Percentiles rank a stretch among this genome's conserved stretches.
These are phyloP conservation scores for Sphaerobolus stellatus DNA, from an alignment of 1,284 basidiomycete species.

Conservation along the genomic window DNA sequence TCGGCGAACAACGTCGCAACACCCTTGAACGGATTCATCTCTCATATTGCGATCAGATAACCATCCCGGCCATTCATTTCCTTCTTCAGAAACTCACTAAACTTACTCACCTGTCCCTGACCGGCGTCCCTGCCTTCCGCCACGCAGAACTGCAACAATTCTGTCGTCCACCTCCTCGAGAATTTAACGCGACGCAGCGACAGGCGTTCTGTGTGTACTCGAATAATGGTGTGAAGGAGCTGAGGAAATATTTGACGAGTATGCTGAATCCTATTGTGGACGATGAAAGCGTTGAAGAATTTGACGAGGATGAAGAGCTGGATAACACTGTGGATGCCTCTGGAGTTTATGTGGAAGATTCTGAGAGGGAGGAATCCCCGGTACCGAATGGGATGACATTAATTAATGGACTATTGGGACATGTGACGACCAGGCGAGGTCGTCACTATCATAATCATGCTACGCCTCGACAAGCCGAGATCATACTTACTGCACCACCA, in stretches of 20 bases:
- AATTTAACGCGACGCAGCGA: conserved; percentile 90
- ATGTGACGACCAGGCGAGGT: not conserved
- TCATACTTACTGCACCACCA: not conserved
- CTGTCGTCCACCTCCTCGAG: conserved; percentile 85
- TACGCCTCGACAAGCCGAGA: not conserved
- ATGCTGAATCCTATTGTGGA: conserved; percentile 75
- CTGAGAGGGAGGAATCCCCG: conserved; percentile 10
- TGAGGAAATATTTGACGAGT: conserved; percentile 72
- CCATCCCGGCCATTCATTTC: conserved; percentile 88
- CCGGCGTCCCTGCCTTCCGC: conserved; percentile 92
- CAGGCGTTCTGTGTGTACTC: conserved; percentile 98
- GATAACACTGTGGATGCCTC: conserved; percentile 4
- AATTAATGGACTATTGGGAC: not conserved
- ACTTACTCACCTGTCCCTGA: conserved; percentile 92
- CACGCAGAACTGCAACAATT: conserved; percentile 85
- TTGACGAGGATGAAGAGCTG: conserved; percentile 37
- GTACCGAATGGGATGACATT: not conserved
- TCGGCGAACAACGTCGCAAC: conserved; percentile 71
- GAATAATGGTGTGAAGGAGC: conserved; percentile 82
- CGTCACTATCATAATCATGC: not conserved
- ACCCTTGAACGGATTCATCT: conserved; percentile 95
- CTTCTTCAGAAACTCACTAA: conserved; percentile 85
- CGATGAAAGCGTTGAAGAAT: conserved; percentile 44
- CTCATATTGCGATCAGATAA: conserved; percentile 96
- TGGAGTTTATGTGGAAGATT: conserved; percentile 1